These are phyloP conservation scores for Cytospora chrysosperma DNA, from an alignment of 2,329 filamentous ascomycete genomes.

Conservation along the genomic window DNA sequence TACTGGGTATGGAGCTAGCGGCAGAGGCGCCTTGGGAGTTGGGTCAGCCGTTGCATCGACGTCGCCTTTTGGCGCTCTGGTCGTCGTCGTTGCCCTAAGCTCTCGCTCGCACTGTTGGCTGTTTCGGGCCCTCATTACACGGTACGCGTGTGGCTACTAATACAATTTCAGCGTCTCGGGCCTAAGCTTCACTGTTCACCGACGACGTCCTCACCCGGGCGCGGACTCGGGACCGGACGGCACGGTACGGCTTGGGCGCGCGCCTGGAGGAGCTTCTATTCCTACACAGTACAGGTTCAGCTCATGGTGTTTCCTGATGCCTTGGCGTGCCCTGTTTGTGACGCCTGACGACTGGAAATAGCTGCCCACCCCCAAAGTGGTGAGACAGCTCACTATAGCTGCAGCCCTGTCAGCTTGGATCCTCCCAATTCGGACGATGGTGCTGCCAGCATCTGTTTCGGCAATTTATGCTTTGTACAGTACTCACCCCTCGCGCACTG, in stretches of 20 bases:
- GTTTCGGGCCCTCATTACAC: background rate
- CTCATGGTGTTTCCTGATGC: background rate
- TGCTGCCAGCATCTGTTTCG: background rate
- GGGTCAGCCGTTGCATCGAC: background rate
- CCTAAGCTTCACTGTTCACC: background rate
- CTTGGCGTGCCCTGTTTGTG: background rate
- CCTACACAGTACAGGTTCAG: background rate
- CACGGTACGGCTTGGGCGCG: no score
- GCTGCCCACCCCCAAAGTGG: background rate
- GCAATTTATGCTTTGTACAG: background rate
- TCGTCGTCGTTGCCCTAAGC: background rate
- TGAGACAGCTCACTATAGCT: background rate
- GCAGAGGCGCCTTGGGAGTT: background rate
- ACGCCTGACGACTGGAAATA: background rate
- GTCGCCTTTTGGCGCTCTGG: background rate
- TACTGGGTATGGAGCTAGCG: background rate
- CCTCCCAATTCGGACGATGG: background rate
- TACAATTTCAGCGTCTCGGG: background rate
- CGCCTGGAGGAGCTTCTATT: background rate
- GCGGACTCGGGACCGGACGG: background rate
- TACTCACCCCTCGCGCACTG: background rate
- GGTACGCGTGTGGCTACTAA: background rate
- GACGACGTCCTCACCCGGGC: background rate
- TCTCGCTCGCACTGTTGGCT: background rate
- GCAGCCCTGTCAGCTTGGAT: slow-evolving; percentile 5